Evolutionary conservation across 305 asterid genomes (phyloP), one percentile per base, ranked within the genome.

Genomic region (Ilex paraguariensis): DNA sequence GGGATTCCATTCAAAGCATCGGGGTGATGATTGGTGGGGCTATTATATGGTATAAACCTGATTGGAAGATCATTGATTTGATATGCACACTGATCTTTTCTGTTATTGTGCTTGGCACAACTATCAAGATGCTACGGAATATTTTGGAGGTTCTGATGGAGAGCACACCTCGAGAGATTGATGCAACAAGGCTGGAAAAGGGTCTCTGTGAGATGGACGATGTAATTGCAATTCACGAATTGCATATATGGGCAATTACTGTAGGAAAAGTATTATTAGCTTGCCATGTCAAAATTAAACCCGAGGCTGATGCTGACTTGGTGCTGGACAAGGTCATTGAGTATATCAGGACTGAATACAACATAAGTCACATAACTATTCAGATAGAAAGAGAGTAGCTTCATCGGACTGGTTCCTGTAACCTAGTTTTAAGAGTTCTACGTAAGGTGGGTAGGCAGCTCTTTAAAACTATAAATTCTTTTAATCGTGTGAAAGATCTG

Each of bases 1-100:
- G 95, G 60, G 97, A 90, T 68, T 87, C 95, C 8, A 72, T 87
- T 66, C 97, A 87, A 65, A 90, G 97, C 61, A 71, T 90, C 31
- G 97, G 95, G 3, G 97, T 90, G 11, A 90, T 87, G 97, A 79
- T 90, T 31, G 95, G 97, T n/a, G 95, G 95, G 36, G 97, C 85
- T 16, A 16, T 85, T 5, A 90, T 90, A 64, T 90, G 97, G 97
- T 83, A 77, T 49, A 85, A 85, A 74, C 97, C 95, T 3, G 82
- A 87, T 66, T 90, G 90, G 97, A 90, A 85, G 61, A 85, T 87
- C 62, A 75, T 87, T 14, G 97, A 90, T 78, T 80, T 87, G 61
- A 81, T 87, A 3, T 87, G 95, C 69, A 90, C 97, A 0, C 84
- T 90, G n/a, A 62, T 87, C 31, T 90, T 90, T 69, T 85, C 95